Evolutionary conservation across 768 basidiomycete species (phyloP).

Genomic region (Asterophora lycoperdoides): DNA sequence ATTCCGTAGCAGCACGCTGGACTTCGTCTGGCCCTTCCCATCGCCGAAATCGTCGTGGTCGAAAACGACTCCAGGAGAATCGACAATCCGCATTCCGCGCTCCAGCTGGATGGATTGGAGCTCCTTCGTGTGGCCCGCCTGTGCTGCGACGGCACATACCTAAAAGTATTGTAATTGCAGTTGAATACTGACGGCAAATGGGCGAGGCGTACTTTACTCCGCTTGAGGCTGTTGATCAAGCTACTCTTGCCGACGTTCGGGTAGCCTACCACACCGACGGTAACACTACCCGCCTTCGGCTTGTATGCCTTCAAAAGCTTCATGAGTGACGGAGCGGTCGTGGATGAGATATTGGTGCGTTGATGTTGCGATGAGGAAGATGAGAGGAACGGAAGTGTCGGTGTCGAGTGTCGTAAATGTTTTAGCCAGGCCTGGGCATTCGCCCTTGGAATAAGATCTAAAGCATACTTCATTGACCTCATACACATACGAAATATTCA

Average conservation of each 20-base stretch:
- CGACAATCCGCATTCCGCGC: slow-evolving; percentile 86
- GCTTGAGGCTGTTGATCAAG: slow-evolving; percentile 88
- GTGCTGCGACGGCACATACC: slow-evolving; percentile 93
- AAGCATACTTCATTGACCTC: not conserved
- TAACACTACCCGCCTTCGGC: slow-evolving; percentile 65
- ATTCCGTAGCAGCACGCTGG: slow-evolving; percentile 76
- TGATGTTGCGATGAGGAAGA: slow-evolving; percentile 72
- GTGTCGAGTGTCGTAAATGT: slow-evolving; percentile 87
- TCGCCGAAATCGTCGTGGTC: slow-evolving; percentile 57
- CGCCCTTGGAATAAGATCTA: slow-evolving; percentile 84
- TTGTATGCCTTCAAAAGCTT: slow-evolving; percentile 83
- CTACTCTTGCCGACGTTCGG: slow-evolving; percentile 98
- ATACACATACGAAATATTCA: too few relatives aligned
- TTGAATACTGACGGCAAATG: not conserved
- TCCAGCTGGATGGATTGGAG: slow-evolving; percentile 90
- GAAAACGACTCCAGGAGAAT: slow-evolving; percentile 97
- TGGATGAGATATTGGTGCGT: slow-evolving; percentile 74
- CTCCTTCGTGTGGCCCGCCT: slow-evolving; percentile 91
- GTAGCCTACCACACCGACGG: slow-evolving; percentile 91
- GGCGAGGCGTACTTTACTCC: slow-evolving; percentile 59
- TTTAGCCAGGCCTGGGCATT: slow-evolving; percentile 91
- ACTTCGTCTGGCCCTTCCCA: slow-evolving; percentile 44
- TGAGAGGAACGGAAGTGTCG: slow-evolving; percentile 88
- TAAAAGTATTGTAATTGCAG: slow-evolving; percentile 21
- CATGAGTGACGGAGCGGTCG: slow-evolving; percentile 71